These are phyloP conservation scores for Takashimella tepidaria DNA, from an alignment of 1,284 basidiomycete genomes.

Conservation along the genomic window DNA sequence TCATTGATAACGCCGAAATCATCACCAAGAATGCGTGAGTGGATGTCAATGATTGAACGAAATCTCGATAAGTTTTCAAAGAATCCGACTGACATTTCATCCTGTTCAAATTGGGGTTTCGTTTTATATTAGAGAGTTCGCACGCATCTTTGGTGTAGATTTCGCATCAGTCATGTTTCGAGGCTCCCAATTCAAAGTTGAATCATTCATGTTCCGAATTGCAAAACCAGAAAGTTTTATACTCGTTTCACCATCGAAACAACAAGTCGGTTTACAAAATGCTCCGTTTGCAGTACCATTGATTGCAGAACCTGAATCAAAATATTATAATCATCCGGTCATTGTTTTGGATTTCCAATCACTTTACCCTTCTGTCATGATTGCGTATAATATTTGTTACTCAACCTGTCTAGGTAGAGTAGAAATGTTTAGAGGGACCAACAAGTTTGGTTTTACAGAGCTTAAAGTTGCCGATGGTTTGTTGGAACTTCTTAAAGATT, in stretches of 20 bases:
- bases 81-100: neutral
- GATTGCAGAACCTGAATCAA: constrained; percentile 89
- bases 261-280: constrained; percentile 90
- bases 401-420: constrained; percentile 93
- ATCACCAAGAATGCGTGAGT: constrained; percentile 82
- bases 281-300: constrained; percentile 86
- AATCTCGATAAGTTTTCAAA: neutral
- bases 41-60: neutral
- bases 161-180: constrained; percentile 92
- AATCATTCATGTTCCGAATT: constrained; percentile 95
- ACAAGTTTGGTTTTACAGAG: constrained; percentile 76
- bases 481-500: constrained; percentile 62
- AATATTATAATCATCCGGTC: constrained; percentile 87
- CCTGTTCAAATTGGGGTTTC: constrained; percentile 1
- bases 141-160: constrained; percentile 93
- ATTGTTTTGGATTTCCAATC: constrained; percentile 93
- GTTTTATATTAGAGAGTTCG: constrained; percentile 87
- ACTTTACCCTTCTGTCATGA: constrained; percentile 95
- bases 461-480: constrained; percentile 67
- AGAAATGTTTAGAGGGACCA: constrained; percentile 72
- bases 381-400: constrained; percentile 96
- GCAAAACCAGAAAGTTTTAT: constrained; percentile 95
- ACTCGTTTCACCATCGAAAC: constrained; percentile 75
- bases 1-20: constrained; percentile 72
- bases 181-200: constrained; percentile 97